Conservation (phyloP, 108 stramenopile species). For the Nitzschia palea region DNA sequence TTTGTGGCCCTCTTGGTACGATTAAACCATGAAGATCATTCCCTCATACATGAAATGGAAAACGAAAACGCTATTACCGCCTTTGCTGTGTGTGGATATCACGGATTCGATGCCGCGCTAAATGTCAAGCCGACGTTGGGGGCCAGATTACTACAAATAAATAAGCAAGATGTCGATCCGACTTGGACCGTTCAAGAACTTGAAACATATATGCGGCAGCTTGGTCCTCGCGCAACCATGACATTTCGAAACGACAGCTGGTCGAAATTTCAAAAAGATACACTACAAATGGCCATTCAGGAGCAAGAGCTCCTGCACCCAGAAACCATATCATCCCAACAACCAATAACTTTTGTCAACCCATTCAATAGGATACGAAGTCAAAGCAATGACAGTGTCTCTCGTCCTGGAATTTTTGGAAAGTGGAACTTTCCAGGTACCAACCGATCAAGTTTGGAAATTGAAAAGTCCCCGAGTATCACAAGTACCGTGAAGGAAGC, state of each 20-base stretch:
- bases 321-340: neutral
- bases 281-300: constrained; percentile 8
- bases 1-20: constrained; percentile 16
- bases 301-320: constrained; percentile 1
- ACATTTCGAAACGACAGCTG: constrained; percentile 33
- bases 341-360: too few species aligned
- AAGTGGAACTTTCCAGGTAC: too few species aligned
- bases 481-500: too few species aligned
- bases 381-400: neutral
- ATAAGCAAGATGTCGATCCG: constrained; percentile 8
- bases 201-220: neutral
- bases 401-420: neutral
- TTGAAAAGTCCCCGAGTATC: too few species aligned
- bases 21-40: neutral
- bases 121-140: constrained; percentile 34
- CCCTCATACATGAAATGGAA: neutral
- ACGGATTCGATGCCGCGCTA: constrained; percentile 22
- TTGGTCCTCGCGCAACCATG: constrained; percentile 7
- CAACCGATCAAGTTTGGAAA: too few species aligned
- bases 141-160: constrained; percentile 26
- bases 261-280: constrained; percentile 12
- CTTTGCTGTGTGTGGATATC: constrained; percentile 29
- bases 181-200: constrained; percentile 12
- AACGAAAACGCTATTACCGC: neutral
- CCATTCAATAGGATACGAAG: neutral